A percentile compares a stretch with the other conserved stretches of the same genome.
Conservation (phyloP, 163 green algal genomes). For the Chlamydomonas reinhardtii region DNA sequence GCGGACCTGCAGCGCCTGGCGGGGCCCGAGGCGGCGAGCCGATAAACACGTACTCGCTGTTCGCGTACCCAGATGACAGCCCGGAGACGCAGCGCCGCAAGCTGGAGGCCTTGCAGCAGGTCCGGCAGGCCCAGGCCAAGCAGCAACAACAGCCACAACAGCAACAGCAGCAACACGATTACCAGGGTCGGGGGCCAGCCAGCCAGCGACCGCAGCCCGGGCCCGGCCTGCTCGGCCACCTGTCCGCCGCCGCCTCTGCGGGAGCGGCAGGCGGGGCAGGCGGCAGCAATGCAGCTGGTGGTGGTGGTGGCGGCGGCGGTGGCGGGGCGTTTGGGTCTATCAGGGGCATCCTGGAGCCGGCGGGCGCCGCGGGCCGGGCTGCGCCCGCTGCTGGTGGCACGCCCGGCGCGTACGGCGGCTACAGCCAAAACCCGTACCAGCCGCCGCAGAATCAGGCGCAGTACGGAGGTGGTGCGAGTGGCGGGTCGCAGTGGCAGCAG, state of each 20-base stretch:
- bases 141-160: neutral
- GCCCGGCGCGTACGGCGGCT: too few species aligned
- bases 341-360: too few species aligned
- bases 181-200: neutral
- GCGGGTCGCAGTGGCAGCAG: too few species aligned
- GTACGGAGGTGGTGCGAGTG: too few species aligned
- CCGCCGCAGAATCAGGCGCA: too few species aligned
- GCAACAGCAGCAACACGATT: neutral
- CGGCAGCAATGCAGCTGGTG: neutral
- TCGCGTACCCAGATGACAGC: conserved; percentile 34
- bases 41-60: neutral
- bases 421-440: neutral
- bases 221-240: neutral
- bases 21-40: neutral
- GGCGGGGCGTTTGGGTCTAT: too few species aligned
- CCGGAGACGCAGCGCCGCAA: conserved; percentile 26
- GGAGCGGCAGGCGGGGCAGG: neutral
- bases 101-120: neutral
- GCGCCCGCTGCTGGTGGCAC: too few species aligned
- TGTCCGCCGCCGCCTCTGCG: neutral
- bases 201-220: neutral
- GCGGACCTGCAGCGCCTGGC: neutral
- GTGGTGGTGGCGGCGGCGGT: neutral
- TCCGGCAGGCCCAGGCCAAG: neutral
- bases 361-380: too few species aligned